Conservation (phyloP, 2,329 filamentous ascomycete genomes). For the Fusarium vanettenii region DNA sequence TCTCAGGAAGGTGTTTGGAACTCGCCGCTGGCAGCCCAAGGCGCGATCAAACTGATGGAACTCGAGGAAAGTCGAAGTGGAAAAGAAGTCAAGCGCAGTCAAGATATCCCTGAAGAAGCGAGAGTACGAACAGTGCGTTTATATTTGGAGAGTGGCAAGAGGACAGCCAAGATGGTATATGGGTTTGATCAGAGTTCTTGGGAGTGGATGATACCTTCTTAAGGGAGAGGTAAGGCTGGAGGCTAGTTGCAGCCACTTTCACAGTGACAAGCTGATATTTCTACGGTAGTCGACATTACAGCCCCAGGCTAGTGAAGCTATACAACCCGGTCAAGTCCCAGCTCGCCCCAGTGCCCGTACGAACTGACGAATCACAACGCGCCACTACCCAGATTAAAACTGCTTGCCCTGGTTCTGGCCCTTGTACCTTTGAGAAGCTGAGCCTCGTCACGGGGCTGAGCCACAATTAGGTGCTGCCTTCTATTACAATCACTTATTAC, state of each 20-base stretch:
- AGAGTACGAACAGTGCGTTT: conserved; percentile 16
- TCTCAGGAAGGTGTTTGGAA: conserved; percentile 26
- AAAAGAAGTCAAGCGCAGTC: neutral
- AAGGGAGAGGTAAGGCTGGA: neutral
- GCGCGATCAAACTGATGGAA: conserved; percentile 18
- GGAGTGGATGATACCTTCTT: conserved; percentile 3
- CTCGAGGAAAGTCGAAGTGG: conserved; percentile 18
- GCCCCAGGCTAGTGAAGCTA: neutral
- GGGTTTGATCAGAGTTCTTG: conserved; percentile 5
- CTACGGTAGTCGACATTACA: neutral
- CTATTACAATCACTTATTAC: neutral
- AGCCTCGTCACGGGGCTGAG: neutral
- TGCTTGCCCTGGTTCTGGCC: neutral
- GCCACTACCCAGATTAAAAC: neutral
- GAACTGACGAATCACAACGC: neutral
- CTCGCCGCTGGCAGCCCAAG: conserved; percentile 2
- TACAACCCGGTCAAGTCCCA: neutral
- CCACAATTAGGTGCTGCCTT: neutral
- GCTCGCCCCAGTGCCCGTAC: neutral
- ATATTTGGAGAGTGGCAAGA: neutral
- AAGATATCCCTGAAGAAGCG: neutral
- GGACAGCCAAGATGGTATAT: conserved; percentile 11
- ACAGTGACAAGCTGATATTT: no score
- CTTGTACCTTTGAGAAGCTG: neutral
- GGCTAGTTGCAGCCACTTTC: neutral